These are phyloP conservation scores for Mortierella sp. DNA, from an alignment of 371 early-diverging fungal genomes.

Conservation along the genomic window DNA sequence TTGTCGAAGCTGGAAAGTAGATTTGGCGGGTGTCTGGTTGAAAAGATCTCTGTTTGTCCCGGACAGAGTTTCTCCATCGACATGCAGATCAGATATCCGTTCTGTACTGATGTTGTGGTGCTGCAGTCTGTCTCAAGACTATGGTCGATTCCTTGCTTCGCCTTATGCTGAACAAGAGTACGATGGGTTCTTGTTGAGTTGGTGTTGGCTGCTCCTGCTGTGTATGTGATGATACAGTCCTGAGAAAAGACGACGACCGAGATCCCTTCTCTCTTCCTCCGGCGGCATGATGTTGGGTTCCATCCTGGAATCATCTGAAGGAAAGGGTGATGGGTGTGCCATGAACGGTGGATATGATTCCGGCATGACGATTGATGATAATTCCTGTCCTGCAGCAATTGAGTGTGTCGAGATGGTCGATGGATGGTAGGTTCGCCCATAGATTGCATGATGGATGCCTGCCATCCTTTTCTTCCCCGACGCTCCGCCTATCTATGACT, in stretches of 20 bases:
- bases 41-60: neutral
- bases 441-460: slow-evolving; percentile 25
- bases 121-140: neutral
- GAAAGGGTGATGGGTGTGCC: neutral
- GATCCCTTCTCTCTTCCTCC: slow-evolving; percentile 15
- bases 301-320: neutral
- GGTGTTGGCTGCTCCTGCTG: neutral
- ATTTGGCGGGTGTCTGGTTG: neutral
- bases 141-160: neutral
- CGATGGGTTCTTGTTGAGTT: neutral
- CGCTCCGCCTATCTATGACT: slow-evolving; percentile 8
- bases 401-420: neutral
- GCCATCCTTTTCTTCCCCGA: neutral
- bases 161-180: neutral
- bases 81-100: neutral
- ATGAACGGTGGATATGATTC: neutral
- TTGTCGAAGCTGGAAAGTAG: neutral
- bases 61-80: neutral
- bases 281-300: slow-evolving; percentile 16
- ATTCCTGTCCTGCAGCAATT: slow-evolving; percentile 1
- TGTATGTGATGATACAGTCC: neutral
- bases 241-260: neutral
- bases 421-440: slow-evolving; percentile 21
- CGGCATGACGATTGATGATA: neutral
- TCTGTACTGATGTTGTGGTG: neutral